Evolutionary conservation across 2,329 filamentous ascomycete species (phyloP), one percentile per base, ranked within the genome.

Genomic region (Didymella pomorum): DNA sequence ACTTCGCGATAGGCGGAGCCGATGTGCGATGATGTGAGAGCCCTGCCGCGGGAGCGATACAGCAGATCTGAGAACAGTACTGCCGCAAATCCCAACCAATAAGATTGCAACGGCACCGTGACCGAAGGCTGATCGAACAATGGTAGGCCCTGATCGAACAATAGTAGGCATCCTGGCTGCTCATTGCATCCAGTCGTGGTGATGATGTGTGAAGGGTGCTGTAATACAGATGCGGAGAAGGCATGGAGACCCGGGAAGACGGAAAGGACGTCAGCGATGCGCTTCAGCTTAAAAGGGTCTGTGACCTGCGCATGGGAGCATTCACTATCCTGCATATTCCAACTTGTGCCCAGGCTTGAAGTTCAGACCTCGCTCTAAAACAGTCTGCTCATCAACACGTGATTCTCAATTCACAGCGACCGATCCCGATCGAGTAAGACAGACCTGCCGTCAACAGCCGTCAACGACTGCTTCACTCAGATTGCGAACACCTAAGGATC

Each of bases 31-130:
- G 28, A 28, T 49, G 37, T 49, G 37, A 50, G 25, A 37, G 14
- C 16, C 25, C 31, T 28, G 25, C 56, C 56, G 50, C 45, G 56
- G 56, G 56, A 53, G 20, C 23, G 45, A 50, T 39, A 29, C 21
- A 21, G 11, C 7, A 35, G 26, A 35, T 20, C 14, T 16, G 2
- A 20, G 29, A 31, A 37, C 23, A 9, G 16, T 4, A 3, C 14
- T 43, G 23, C 7, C 9, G 28, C 35, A 39, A n/a, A 2, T 23
- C 10, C 16, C 37, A 6, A n/a, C 55, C 55, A 52, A n/a, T 58
- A 2, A 26, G 10, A 10, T 4, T 16, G 35, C 18, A 21, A 26
- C 39, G 49, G 45, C 20, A 35, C 4, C 8, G 3, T 4, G 3
- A 2, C 29, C 52, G 52, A 28, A 50, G 29, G 45, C 39, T 45